These are phyloP conservation scores for Cystobasidium sp. DNA, from an alignment of 1,284 basidiomycete species.

Conservation along the genomic window DNA sequence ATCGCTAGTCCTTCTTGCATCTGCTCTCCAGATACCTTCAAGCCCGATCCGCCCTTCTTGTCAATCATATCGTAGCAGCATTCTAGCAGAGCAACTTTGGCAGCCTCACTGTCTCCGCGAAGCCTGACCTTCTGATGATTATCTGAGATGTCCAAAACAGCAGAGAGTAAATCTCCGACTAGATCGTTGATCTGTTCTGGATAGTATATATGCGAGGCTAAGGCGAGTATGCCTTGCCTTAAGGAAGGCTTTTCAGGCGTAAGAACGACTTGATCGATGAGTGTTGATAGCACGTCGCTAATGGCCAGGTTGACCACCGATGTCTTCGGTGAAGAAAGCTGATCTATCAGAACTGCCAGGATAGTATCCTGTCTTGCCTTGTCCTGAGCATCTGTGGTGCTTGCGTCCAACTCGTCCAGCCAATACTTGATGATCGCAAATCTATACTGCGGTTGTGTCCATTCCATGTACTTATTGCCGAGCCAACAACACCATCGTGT, in stretches of 20 bases:
- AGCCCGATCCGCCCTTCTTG: constrained; percentile 10
- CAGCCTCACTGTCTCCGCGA: not conserved
- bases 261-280: constrained; percentile 65
- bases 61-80: constrained; percentile 29
- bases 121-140: not conserved
- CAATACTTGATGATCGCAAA: constrained; percentile 84
- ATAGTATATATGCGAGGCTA: constrained; percentile 89
- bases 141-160: constrained; percentile 61
- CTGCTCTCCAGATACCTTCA: constrained; percentile 26
- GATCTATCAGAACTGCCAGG: constrained; percentile 79
- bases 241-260: constrained; percentile 75
- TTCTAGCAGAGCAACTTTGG: constrained; percentile 16
- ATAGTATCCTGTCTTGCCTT: constrained; percentile 65
- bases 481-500: constrained; percentile 81
- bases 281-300: constrained; percentile 79
- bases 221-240: constrained; percentile 73
- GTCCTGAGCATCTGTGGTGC: constrained; percentile 54
- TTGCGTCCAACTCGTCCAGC: constrained; percentile 72
- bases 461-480: constrained; percentile 73
- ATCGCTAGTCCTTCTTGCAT: constrained; percentile 21
- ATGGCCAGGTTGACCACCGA: constrained; percentile 89
- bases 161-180: constrained; percentile 77
- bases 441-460: constrained; percentile 89
- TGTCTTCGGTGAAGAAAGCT: constrained; percentile 75
- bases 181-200: constrained; percentile 95